phyloP scores from a whole-genome alignment of 2,329 filamentous ascomycete genomes.

The Magnaporthiopsis incrustans region DNA sequence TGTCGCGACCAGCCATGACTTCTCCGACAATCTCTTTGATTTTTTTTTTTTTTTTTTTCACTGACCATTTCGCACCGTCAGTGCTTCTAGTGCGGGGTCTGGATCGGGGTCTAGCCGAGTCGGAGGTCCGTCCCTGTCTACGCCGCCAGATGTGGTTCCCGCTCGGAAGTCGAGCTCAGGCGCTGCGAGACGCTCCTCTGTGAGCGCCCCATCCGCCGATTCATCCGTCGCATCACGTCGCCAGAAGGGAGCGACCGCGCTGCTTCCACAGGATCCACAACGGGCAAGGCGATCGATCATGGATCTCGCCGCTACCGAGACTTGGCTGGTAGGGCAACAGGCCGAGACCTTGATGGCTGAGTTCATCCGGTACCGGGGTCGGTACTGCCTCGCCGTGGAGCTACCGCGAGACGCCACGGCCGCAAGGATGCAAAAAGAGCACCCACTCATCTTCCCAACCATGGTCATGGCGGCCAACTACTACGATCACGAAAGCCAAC shows the following conservation, averaged over 20 bases:
- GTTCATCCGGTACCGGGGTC: not conserved
- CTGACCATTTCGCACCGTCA: not conserved
- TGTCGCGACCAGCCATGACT: not conserved
- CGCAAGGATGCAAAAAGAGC: not conserved
- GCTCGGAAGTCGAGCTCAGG: too few relatives aligned
- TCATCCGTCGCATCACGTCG: not conserved
- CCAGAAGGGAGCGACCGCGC: not conserved
- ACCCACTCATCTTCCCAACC: slow-evolving; percentile 1
- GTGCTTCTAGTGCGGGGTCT: not conserved
- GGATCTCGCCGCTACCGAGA: not conserved
- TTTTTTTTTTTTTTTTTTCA: not conserved
- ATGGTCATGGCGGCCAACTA: slow-evolving; percentile 1
- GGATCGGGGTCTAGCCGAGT: not conserved
- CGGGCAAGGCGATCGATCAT: not conserved
- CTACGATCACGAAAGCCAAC: slow-evolving; percentile 1
- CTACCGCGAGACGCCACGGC: not conserved
- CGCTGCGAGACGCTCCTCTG: too few relatives aligned
- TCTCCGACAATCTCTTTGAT: not conserved
- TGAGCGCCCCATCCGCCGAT: not conserved
- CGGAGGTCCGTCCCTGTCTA: too few relatives aligned
- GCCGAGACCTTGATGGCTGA: not conserved
- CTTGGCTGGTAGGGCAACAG: not conserved
- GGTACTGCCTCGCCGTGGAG: not conserved
- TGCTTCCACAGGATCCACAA: not conserved
- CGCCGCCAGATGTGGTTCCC: not conserved